phyloP scores from a whole-genome alignment of 768 basidiomycete species.

The Boletus coccyginus region DNA sequence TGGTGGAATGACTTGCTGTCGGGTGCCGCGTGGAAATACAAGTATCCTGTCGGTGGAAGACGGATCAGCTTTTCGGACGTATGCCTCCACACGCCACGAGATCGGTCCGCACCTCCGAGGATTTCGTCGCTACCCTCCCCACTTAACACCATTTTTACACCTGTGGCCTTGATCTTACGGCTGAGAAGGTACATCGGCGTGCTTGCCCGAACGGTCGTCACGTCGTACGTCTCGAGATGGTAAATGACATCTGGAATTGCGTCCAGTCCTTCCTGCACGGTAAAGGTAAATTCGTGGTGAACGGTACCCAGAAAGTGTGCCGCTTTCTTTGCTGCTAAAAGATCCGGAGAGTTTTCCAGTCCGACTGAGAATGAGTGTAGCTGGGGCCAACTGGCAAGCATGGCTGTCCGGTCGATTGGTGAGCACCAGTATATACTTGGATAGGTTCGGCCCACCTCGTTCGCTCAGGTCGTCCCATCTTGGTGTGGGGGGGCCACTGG shows the following conservation, averaged over 20 bases:
- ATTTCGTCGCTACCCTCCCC: constrained; percentile 99
- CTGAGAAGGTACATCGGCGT: constrained; percentile 99
- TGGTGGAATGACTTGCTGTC: constrained; percentile 87
- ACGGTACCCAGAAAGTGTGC: constrained; percentile 92
- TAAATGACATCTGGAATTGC: constrained; percentile 97
- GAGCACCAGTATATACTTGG: background rate
- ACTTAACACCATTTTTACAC: constrained; percentile 98
- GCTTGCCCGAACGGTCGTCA: constrained; percentile 95
- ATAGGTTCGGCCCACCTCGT: constrained; percentile 42
- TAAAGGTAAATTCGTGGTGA: constrained; percentile 98
- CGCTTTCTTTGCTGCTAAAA: constrained; percentile 89
- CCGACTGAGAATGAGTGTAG: constrained; percentile 98
- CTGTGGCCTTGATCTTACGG: constrained; percentile 99
- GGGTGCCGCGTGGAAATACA: constrained; percentile 99
- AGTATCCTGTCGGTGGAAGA: constrained; percentile 63
- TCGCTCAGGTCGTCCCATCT: constrained; percentile 44
- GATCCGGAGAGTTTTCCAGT: constrained; percentile 90
- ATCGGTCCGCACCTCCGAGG: constrained; percentile 67
- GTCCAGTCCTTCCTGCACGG: constrained; percentile 96
- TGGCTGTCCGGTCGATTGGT: constrained; percentile 40
- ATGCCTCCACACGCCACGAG: background rate
- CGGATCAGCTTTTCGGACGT: constrained; percentile 5
- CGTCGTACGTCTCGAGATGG: constrained; percentile 98
- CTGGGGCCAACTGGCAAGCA: constrained; percentile 88
- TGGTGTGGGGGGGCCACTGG: constrained; percentile 60